phyloP scores from a whole-genome alignment of 2,329 filamentous ascomycete genomes.

The Diplodia sapinea region DNA sequence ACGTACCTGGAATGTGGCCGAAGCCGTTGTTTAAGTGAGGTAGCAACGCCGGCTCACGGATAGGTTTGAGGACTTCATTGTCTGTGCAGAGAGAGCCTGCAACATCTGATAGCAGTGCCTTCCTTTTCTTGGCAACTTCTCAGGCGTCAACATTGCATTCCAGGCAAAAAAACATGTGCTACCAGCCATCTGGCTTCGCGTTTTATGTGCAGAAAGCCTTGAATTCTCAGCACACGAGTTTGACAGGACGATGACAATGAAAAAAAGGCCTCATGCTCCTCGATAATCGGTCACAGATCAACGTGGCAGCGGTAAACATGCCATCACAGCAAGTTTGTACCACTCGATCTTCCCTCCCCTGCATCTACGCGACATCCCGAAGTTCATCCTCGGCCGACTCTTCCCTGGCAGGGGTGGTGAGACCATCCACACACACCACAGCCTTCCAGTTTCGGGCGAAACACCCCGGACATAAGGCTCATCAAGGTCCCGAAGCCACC shows the following conservation, averaged over 20 bases:
- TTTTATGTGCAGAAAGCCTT: too few species aligned
- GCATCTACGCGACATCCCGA: not conserved
- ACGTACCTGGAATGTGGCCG: too few species aligned
- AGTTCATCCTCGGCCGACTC: slow-evolving; percentile 5
- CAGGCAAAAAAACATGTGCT: too few species aligned
- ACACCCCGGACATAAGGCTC: not conserved
- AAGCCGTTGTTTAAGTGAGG: too few species aligned
- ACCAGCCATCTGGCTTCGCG: too few species aligned
- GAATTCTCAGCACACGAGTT: not conserved
- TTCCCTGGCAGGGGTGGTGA: not conserved
- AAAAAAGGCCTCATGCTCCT: not conserved
- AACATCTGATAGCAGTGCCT: too few species aligned
- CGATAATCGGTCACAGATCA: not conserved
- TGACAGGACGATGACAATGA: not conserved
- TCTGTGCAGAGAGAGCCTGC: too few species aligned
- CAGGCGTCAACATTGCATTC: too few species aligned
- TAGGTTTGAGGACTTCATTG: too few species aligned
- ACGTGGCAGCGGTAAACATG: not conserved
- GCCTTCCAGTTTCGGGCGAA: not conserved
- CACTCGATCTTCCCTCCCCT: not conserved
- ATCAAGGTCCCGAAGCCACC: not conserved
- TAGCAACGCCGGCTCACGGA: too few species aligned
- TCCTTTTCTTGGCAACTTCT: too few species aligned
- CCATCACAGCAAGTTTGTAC: not conserved
- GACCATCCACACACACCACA: not conserved